Conservation (phyloP, 2,329 filamentous ascomycete species). For the Claviceps pazoutovae region DNA sequence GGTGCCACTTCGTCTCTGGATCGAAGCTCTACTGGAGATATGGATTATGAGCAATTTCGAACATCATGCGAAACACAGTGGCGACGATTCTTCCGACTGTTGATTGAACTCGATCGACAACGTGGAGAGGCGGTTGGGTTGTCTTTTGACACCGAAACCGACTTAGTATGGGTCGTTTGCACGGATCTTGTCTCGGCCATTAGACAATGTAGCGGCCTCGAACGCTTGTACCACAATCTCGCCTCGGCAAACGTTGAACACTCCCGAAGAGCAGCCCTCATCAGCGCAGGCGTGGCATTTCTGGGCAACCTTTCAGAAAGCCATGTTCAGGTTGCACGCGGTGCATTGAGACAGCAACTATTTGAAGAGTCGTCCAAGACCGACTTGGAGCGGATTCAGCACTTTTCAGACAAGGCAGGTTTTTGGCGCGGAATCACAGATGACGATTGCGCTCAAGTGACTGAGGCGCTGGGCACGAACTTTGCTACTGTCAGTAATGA, state of each 20-base stretch:
- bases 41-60: slow-evolving; percentile 66
- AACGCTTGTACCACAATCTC: slow-evolving; percentile 60
- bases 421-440: slow-evolving; percentile 71
- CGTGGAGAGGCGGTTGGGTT: slow-evolving; percentile 71
- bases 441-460: slow-evolving; percentile 61
- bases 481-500: slow-evolving; percentile 43
- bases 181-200: slow-evolving; percentile 70
- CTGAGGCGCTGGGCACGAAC: slow-evolving; percentile 51
- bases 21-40: slow-evolving; percentile 44
- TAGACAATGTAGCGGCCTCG: slow-evolving; percentile 63
- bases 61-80: slow-evolving; percentile 68
- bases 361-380: slow-evolving; percentile 59
- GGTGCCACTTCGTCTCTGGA: slow-evolving; percentile 54
- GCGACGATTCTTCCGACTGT: slow-evolving; percentile 76
- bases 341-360: slow-evolving; percentile 56
- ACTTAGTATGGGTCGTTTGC: slow-evolving; percentile 72
- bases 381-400: slow-evolving; percentile 59
- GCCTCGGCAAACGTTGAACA: slow-evolving; percentile 36
- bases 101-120: slow-evolving; percentile 75
- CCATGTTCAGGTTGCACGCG: slow-evolving; percentile 52
- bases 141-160: slow-evolving; percentile 54
- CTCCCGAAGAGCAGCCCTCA: slow-evolving; percentile 43
- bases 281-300: slow-evolving; percentile 58
- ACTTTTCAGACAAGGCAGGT: slow-evolving; percentile 64
- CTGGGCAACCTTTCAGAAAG: slow-evolving; percentile 55